phyloP scores from a whole-genome alignment of 108 stramenopile species.

The Aurantiochytrium sp. region DNA sequence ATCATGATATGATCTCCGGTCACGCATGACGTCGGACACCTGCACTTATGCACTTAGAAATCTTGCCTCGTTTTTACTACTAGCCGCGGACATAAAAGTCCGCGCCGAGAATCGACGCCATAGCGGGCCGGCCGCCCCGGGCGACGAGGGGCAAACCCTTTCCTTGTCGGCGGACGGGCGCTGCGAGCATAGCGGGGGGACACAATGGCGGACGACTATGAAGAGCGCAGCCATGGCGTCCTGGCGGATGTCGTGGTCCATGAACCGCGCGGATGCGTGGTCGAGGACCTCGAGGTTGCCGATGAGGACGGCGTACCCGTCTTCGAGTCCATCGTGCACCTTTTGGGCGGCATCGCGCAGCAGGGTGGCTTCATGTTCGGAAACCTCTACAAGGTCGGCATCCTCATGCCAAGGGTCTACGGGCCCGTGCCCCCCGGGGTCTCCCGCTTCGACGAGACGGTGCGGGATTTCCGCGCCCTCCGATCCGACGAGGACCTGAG shows the following conservation, averaged over 20 bases:
- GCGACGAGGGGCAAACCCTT: no score
- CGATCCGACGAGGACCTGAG: neutral
- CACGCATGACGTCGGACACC: no score
- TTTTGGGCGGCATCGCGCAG: neutral
- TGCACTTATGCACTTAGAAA: no score
- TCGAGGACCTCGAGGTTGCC: neutral
- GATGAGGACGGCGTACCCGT: neutral
- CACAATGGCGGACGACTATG: neutral
- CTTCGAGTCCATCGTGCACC: neutral
- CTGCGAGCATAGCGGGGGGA: no score
- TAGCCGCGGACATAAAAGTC: no score
- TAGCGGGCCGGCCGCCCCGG: no score
- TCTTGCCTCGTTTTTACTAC: no score
- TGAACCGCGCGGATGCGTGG: neutral
- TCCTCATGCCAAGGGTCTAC: neutral
- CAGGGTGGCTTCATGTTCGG: neutral
- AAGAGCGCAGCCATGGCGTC: neutral
- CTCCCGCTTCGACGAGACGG: neutral
- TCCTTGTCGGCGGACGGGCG: no score
- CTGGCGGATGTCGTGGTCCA: neutral
- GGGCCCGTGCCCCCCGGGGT: neutral
- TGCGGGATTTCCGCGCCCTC: neutral
- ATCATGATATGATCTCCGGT: no score
- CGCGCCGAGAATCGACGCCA: no score
- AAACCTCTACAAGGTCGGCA: neutral